Evolutionary conservation across 176 grass and related monocot species (phyloP), one percentile per base, ranked within the genome.

Genomic region (Saccharum officinarum): DNA sequence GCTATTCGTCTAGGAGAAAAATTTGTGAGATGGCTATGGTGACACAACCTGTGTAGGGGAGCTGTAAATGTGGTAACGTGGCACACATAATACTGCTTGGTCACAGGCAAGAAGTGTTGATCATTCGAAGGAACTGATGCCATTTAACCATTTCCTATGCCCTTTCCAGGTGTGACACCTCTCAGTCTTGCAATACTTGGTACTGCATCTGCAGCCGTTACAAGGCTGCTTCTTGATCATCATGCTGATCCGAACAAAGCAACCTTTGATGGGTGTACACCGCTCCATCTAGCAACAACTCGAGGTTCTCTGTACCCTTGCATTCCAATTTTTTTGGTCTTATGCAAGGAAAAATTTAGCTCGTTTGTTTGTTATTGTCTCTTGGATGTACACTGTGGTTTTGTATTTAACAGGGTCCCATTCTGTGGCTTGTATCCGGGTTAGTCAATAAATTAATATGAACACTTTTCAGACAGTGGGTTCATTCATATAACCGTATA

Each of bases 191-290:
- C 75, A 62, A 26, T 78, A 61, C 39, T 25, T 62, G 75, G 75
- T 40, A 40, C 34, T 61, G 34, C 31, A 61, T 78, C 54, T 1
- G 13, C 55, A 62, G 75, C 75, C 0, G 36, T 62, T 26, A 28
- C 37, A 30, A 79, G 23, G 77, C 37, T 64, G 26, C 76, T 79
- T 42, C 54, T 79, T 36, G 75, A 77, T 57, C 33, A 60, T 77
- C 33, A 41, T 62, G 75, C 75, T 79, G 60, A 79, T 66, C 59
- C 77, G 31, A 66, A 79, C 60, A 79, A 45, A 65, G 39, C 60
- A 31, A 7, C 13, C 60, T 33, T 4, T 18, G 40, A 79, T 66
- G 38, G 77, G 60, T 17, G 14, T 46, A 79, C 77, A 28, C 37
- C 77, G 3, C 77, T 79, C 14, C 77, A 66, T 18, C 1, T 11